Base-by-base conservation (phyloP, 2,329 filamentous ascomycete species). In the Geosmithia flava region DNA sequence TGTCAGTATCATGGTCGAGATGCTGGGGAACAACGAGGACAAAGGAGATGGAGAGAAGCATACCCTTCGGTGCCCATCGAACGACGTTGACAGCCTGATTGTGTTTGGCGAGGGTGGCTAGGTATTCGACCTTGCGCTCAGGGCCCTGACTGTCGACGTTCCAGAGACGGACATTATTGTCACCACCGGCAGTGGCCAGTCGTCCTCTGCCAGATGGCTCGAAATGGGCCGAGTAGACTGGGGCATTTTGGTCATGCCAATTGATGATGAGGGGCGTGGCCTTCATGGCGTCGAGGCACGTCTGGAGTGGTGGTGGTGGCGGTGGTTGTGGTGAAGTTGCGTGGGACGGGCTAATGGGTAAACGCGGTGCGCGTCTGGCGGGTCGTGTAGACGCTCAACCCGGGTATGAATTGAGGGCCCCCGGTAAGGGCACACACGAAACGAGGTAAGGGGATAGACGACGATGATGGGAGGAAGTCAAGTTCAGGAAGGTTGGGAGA, bases 61-160 rank as follows among this genome's bases (percentile, higher is more conserved):
- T 74, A 94, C 90, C 91, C 76, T 87, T 87, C 20, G 93, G 93
- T 58, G 87, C 87, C 81, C 93, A 98, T 58, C 93, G 81, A 47
- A 98, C 93, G 40, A 98, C 93, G 70, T 98, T 98, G 58, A 98
- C 93, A 43, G 93, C 89, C 66, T 97, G 91, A 20, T 90, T 94
- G 67, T 98, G 93, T 63, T 95, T 96, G 52, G 82, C 75, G 48
- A 98, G 77, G 2, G 91, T 96, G 15, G 89, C 89, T 37, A 98
- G 75, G 63, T 97, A 98, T 50, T 88, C 85, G 53, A 95, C 87
- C 61, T 85, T 94, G 52, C 88, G 79, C 58, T 94, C 87, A 53
- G 95, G 88, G 40, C 87, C 89, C 51, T 85, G 82, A 46, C 77
- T 72, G 54, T 96, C 88, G 56, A 98, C 77, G 67, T 82, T 91